Evolutionary conservation across 768 basidiomycete genomes (phyloP), one percentile per base, ranked within the genome.

Genomic region (Lactarius akahatsu): DNA sequence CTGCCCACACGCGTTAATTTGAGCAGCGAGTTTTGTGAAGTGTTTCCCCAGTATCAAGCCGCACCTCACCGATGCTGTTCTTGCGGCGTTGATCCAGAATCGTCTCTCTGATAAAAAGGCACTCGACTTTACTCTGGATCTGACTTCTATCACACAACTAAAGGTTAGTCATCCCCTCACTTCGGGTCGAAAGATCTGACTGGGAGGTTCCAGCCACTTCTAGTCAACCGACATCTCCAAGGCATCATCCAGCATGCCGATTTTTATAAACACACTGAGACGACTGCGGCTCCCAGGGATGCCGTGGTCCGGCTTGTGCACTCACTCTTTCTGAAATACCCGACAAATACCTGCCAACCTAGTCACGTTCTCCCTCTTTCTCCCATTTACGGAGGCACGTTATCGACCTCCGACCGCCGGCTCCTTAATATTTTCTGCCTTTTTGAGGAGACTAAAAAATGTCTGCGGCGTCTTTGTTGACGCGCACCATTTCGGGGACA

Each of bases 301-400:
- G 76, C 80, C 2, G 73, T 91, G 34, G 78, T 88, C 43, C 70
- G 76, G n/a, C 75, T 92, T 1, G 76, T 96, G 4, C 80, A 86
- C 55, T 76, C 78, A 3, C 80, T 96, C 1, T 97, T 96, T 79
- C 75, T 83, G 63, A 81, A 88, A 16, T 88, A 95, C 72, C 92
- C 94, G 0, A 76, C 80, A 15, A 93, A 93, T 71, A 90, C 94
- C 2, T 96, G 92, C 72, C 96, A 96, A 74, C 82, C 88, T 11
- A 89, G 85, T 3, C 92, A 96, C 69, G 77, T 96, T 54, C 87
- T 91, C 56, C 92, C 92, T 1, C 80, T 98, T 41, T 76, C 91
- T 54, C 78, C 77, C 23, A 77, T 94, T 1, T 98, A 98, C 74
- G 77, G 83, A 10, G 96, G 90, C 1, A 90, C 90, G 0, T 74